Evolutionary conservation across 2,329 filamentous ascomycete genomes (phyloP).

Genomic region (Xylaria sp.): DNA sequence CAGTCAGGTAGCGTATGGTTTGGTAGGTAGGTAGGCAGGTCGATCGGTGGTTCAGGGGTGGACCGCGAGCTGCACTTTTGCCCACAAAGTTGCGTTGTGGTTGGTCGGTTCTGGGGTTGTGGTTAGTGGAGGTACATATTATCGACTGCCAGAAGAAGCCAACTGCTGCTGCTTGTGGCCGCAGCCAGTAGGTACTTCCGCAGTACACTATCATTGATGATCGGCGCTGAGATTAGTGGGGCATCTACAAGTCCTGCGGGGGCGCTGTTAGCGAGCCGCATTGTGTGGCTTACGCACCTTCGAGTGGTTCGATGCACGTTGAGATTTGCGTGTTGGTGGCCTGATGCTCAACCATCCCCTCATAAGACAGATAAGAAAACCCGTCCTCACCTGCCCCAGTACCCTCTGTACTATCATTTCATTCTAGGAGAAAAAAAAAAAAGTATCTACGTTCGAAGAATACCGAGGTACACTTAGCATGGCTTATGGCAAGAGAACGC

Average conservation of each 20-base stretch:
- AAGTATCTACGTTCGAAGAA: too few relatives aligned
- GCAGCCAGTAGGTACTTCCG: background rate
- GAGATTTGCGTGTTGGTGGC: conserved; percentile 28
- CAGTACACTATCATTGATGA: too few relatives aligned
- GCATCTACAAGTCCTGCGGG: conserved; percentile 16
- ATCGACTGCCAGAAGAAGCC: too few relatives aligned
- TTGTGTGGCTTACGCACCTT: conserved; percentile 31
- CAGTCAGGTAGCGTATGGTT: background rate
- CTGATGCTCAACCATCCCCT: conserved; percentile 19
- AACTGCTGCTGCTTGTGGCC: background rate
- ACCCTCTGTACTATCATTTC: background rate
- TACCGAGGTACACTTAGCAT: too few relatives aligned
- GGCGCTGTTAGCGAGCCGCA: background rate
- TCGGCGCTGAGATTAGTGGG: conserved; percentile 6
- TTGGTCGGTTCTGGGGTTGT: conserved; percentile 8
- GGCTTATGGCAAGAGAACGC: too few relatives aligned
- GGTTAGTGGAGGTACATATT: background rate
- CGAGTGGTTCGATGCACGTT: conserved; percentile 34
- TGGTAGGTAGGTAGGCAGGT: conserved; percentile 4
- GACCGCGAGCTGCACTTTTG: conserved; percentile 18
- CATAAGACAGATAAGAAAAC: conserved; percentile 9
- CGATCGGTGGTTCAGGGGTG: conserved; percentile 16
- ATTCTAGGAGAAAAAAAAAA: too few relatives aligned
- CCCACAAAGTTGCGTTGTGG: conserved; percentile 8
- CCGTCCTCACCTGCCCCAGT: background rate